Base-by-base conservation (phyloP, 108 stramenopile genomes). In the Pelagomonas calceolata region DNA sequence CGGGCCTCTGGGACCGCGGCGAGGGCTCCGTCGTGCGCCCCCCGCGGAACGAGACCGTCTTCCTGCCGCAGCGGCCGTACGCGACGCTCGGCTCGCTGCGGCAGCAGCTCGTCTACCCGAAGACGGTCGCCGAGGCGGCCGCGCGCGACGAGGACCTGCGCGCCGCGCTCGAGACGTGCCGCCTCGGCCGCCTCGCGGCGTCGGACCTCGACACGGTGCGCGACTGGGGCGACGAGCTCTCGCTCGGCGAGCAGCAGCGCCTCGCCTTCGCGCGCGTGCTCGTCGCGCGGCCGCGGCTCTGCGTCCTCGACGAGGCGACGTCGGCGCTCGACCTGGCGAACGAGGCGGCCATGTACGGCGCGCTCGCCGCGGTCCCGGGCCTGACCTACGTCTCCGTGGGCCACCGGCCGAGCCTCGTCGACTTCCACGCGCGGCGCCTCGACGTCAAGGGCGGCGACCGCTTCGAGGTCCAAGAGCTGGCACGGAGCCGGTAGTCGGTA, bases 61-160 rank as follows among this genome's bases (percentile, higher is more conserved):
- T 97, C 75, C 76, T 97, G 16, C 96, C 96, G 0, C 96, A 97
- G 75, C 80, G 91, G 36, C 96, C 96, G 4, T 97, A 95, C 79
- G 94, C 93, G 72, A 82, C 92, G 30, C 77, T 95, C 34, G 91
- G 92, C 7, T 81, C 84, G 4, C 86, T 97, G 33, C 88, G 90
- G 66, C 88, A 94, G 68, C 94, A 97, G 72, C 79, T 97, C 30
- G 67, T 92, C 30, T 97, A 97, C 81, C 94, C 94, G 18, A 69
- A 68, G 64, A 76, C 73, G 33, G 76, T 77, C 36, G 74, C 80
- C 65, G 64, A 75, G 45, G 34, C 64, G 10, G 35, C 29, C 30
- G 18, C 35, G 29, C 9, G 64, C 17, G 84, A 85, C 66, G 66
- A 80, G 66, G 86, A 86, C 65, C 70, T 91, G 32, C 67, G 92